phyloP scores from a whole-genome alignment of 2,329 filamentous ascomycete species.

The Knufia petricola region DNA sequence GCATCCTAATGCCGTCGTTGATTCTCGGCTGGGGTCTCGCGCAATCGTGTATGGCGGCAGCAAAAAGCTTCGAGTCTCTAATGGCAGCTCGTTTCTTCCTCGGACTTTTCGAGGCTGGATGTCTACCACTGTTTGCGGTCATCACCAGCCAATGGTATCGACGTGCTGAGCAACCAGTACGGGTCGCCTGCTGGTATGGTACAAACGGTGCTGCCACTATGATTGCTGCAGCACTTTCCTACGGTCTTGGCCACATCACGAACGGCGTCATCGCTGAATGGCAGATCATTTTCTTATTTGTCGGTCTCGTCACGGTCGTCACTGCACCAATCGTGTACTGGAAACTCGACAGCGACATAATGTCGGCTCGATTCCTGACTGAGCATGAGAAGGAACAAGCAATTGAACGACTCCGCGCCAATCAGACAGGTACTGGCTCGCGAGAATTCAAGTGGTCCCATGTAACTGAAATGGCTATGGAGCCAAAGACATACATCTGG shows the following conservation, averaged over 20 bases:
- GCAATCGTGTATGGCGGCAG: constrained; percentile 39
- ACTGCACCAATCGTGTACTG: constrained; percentile 51
- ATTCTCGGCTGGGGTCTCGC: constrained; percentile 42
- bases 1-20: constrained; percentile 46
- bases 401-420: constrained; percentile 41
- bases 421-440: constrained; percentile 39
- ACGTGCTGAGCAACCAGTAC: constrained; percentile 50
- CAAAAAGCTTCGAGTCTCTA: constrained; percentile 37
- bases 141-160: constrained; percentile 41
- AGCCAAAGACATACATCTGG: constrained; percentile 49
- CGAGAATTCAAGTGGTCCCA: constrained; percentile 39
- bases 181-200: constrained; percentile 58
- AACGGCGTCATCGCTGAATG: constrained; percentile 36
- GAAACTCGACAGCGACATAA: constrained; percentile 51
- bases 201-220: constrained; percentile 52
- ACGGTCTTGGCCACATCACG: constrained; percentile 47
- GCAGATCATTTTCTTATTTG: constrained; percentile 54
- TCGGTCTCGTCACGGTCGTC: constrained; percentile 50
- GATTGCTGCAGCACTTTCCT: constrained; percentile 47
- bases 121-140: constrained; percentile 36
- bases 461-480: constrained; percentile 33
- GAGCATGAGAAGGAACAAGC: constrained; percentile 38
- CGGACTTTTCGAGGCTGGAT: constrained; percentile 45
- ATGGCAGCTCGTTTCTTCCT: constrained; percentile 44
- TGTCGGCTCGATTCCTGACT: constrained; percentile 41